These are phyloP conservation scores for Monosporascus sp. DNA, from an alignment of 2,329 filamentous ascomycete species.

Conservation along the genomic window DNA sequence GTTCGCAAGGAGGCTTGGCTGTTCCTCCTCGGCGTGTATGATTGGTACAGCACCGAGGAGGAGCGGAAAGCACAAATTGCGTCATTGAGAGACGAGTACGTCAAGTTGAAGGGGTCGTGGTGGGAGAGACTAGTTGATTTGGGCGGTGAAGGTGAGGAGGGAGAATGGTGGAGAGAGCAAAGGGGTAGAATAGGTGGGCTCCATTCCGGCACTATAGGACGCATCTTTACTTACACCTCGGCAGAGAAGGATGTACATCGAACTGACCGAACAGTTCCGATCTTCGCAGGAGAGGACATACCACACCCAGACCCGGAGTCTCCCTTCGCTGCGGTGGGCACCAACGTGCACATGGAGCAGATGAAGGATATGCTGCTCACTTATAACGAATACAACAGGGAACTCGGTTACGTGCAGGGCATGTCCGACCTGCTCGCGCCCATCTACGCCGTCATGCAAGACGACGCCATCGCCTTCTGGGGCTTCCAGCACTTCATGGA, in stretches of 20 bases:
- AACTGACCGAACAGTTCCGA: conserved; percentile 89
- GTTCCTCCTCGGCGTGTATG: conserved; percentile 84
- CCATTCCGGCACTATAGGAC: neutral
- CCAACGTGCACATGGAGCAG: conserved; percentile 96
- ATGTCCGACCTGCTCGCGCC: conserved; percentile 97
- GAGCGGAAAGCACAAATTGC: conserved; percentile 80
- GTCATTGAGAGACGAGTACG: conserved; percentile 85
- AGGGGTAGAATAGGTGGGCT: conserved; percentile 82
- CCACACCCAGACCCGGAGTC: conserved; percentile 95
- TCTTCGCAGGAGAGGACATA: conserved; percentile 93
- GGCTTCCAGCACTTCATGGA: conserved; percentile 95
- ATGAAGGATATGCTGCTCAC: conserved; percentile 99
- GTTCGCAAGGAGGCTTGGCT: conserved; percentile 96
- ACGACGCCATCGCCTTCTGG: conserved; percentile 97
- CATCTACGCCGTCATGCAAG: conserved; percentile 95
- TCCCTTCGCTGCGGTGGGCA: conserved; percentile 86
- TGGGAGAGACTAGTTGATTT: conserved; percentile 90
- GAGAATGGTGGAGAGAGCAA: conserved; percentile 97
- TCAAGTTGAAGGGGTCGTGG: conserved; percentile 89
- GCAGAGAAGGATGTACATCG: conserved; percentile 97
- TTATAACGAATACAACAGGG: conserved; percentile 96
- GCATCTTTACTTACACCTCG: conserved; percentile 9
- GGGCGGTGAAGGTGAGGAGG: conserved; percentile 70
- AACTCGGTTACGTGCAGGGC: conserved; percentile 94
- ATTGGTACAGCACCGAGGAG: conserved; percentile 85